Evolutionary conservation across 176 grass and related monocot species (phyloP).

Genomic region (Eremochloa ophiuroides): DNA sequence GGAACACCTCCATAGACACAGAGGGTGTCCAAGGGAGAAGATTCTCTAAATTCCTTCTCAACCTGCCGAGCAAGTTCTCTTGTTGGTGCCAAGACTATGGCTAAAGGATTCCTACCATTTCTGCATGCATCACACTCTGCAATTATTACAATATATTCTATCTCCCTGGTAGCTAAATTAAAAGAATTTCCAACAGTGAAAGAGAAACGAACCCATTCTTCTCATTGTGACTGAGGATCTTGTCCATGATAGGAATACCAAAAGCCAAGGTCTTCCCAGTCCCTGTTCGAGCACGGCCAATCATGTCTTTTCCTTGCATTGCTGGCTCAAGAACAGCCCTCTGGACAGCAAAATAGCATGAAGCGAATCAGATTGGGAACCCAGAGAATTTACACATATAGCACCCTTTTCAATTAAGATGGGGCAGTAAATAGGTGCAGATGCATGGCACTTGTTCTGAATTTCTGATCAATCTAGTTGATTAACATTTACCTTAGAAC

Average conservation of each 20-base stretch:
- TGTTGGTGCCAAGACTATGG: constrained; percentile 87
- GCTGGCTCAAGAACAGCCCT: constrained; percentile 92
- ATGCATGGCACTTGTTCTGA: not conserved
- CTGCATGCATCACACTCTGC: constrained; percentile 42
- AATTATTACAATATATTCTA: constrained; percentile 36
- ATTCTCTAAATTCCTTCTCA: constrained; percentile 96
- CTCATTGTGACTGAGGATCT: constrained; percentile 68
- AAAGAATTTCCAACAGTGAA: not conserved
- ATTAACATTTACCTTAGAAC: not conserved
- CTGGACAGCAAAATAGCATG: constrained; percentile 32
- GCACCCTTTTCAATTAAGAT: not conserved
- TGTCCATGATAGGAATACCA: constrained; percentile 96
- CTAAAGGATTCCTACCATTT: constrained; percentile 71
- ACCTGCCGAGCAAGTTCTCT: constrained; percentile 95
- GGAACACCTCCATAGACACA: constrained; percentile 94
- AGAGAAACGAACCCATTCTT: constrained; percentile 78
- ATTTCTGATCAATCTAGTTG: not conserved
- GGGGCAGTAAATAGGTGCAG: not conserved
- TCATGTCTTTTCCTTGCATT: constrained; percentile 97
- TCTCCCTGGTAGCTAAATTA: not conserved
- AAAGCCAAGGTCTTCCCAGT: constrained; percentile 97
- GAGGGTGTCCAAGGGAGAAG: constrained; percentile 68
- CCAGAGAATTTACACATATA: not conserved
- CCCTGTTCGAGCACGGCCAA: constrained; percentile 83
- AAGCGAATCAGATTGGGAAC: not conserved